phyloP scores from a whole-genome alignment of 306 rosid genomes.

The Citrullus amarus region DNA sequence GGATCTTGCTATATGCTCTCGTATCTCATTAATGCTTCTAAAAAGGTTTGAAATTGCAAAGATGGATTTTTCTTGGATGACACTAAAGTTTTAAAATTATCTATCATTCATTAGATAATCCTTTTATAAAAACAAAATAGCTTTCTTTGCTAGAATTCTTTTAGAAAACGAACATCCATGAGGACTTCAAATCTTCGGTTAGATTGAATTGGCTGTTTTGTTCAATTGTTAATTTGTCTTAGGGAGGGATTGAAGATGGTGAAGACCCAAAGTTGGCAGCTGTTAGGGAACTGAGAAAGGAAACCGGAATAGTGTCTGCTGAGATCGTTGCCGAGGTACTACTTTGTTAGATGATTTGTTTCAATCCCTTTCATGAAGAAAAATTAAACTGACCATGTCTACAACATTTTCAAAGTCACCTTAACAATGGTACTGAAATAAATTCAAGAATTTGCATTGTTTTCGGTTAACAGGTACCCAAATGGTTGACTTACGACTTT shows the following conservation, averaged over 20 bases:
- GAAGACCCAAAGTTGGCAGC: conserved; percentile 91
- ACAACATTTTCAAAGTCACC: background rate
- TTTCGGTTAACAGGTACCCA: conserved; percentile 51
- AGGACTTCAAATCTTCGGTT: background rate
- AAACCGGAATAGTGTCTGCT: conserved; percentile 82
- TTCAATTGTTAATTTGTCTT: background rate
- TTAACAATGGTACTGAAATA: background rate
- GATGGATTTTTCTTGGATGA: background rate
- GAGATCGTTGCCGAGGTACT: conserved; percentile 68
- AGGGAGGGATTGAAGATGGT: conserved; percentile 97
- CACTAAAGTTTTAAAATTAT: background rate
- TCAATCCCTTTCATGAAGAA: background rate
- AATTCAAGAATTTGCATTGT: conserved; percentile 3
- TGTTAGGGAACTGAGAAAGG: conserved; percentile 77
- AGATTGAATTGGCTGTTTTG: background rate
- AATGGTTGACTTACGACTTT: conserved; percentile 91
- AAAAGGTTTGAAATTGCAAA: background rate
- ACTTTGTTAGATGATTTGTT: background rate
- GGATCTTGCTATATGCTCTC: background rate
- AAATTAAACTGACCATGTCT: background rate
- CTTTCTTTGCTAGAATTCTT: background rate
- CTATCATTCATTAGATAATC: background rate
- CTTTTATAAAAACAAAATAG: background rate
- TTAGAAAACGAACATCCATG: background rate
- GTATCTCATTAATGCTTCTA: background rate